A percentile compares a stretch with the other conserved stretches of the same genome.
phyloP scores from a whole-genome alignment of 345 rosid species.

The Ailanthus altissimus region DNA sequence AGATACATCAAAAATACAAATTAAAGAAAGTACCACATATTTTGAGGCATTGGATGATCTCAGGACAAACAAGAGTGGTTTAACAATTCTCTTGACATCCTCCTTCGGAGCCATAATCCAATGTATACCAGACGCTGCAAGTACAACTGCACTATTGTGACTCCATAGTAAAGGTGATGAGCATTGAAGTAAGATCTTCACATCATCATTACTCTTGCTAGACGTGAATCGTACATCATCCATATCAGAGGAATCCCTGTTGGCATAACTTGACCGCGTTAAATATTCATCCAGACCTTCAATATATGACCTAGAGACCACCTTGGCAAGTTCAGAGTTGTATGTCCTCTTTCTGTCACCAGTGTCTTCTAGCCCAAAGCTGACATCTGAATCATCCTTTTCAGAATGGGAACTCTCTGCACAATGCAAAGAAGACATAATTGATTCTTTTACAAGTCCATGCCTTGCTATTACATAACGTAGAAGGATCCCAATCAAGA shows the following conservation, averaged over 20 bases:
- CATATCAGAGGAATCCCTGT: constrained; percentile 39
- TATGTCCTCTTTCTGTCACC: constrained; percentile 31
- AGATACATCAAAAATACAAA: not conserved
- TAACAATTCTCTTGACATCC: constrained; percentile 74
- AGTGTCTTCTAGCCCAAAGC: constrained; percentile 36
- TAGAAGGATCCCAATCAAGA: constrained; percentile 73
- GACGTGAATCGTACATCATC: constrained; percentile 57
- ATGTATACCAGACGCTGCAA: constrained; percentile 92
- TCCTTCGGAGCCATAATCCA: constrained; percentile 90
- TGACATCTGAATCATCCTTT: constrained; percentile 43
- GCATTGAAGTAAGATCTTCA: constrained; percentile 78
- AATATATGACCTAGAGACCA: constrained; percentile 71
- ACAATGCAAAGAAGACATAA: constrained; percentile 67
- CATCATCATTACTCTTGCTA: constrained; percentile 61
- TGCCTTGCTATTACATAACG: constrained; percentile 79
- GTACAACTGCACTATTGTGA: constrained; percentile 88
- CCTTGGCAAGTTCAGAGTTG: constrained; percentile 46
- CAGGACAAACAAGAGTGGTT: constrained; percentile 83
- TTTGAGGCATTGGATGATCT: constrained; percentile 85
- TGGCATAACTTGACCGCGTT: constrained; percentile 54
- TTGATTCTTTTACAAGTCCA: constrained; percentile 86
- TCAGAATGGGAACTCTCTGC: constrained; percentile 42
- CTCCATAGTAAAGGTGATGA: constrained; percentile 95
- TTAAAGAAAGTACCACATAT: constrained; percentile 68
- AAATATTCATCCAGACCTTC: constrained; percentile 93